Base-by-base conservation (phyloP, 2,329 filamentous ascomycete species). In the Colletotrichum higginsianum region DNA sequence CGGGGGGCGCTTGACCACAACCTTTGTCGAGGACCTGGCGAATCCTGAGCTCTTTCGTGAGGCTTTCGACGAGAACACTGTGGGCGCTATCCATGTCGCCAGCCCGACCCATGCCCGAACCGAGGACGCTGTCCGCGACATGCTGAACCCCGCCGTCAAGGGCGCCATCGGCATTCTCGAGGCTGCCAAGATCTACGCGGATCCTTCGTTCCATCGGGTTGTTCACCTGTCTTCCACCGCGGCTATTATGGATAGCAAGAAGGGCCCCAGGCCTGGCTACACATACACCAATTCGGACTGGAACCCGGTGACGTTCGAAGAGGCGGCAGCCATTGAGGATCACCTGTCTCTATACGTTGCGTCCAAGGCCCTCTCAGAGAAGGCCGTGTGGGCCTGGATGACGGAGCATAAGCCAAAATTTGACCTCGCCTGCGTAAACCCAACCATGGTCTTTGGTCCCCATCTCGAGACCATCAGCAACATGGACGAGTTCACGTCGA, bases 141-240 rank as follows among this genome's bases (percentile, higher is more conserved):
- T 56, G 38, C n/a, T 64, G 38, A 9, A 47, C 7, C 61, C 61
- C 18, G 82, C 82, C 18, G 78, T 84, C 67, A 75, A 80, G 52
- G 83, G 79, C 6, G 82, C 82, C 40, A 78, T 78, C 11, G 82
- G 80, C 72, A 78, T 86, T 49, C 74, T 82, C 26, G 78, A 80
- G n/a, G 61, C 61, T 26, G 23, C 23, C 50, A 56, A 56, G 4
- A 61, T 46, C 74, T 16, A 78, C 78, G 1, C 76, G 79, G 1
- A 74, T 79, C 66, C 61, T 71, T 26, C 75, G 0, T 77, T 86
- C 38, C 77, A 80, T 67, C 79, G 82, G 7, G 75, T 86, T 13
- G 81, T 86, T 21, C 82, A 87, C 60, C 85, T 84, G 0, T 81
- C 78, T 0, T 85, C 83, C 1, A 74, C 78, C 13, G 75, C 70